Evolutionary conservation across 768 basidiomycete genomes (phyloP), one percentile per base, ranked within the genome.

Genomic region (Lactarius hengduanensis): DNA sequence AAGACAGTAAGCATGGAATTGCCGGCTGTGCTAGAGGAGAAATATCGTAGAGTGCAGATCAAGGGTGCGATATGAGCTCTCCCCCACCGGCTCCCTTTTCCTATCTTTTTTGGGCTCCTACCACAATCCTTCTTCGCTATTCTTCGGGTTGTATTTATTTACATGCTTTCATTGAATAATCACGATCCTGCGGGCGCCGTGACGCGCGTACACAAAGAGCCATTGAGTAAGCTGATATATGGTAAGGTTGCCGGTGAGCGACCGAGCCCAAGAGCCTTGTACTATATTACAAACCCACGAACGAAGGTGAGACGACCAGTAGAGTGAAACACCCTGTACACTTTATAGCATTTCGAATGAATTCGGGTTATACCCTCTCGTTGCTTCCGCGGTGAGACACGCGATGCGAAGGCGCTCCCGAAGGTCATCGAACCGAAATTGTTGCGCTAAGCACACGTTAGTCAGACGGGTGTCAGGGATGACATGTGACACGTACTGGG

Each of bases 31-130:
- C 86, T 88, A 74, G 91, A 92, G 72, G 85, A 87, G 72, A 94
- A 89, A 77, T 94, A 93, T 75, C 83, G 89, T 70, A 92, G 89
- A 76, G 87, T 97, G 66, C 86, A 86, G 73, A 93, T 98, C 77
- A 95, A 87, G 81, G 96, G 96, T 71, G 94, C 95, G 74, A 90
- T 96, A 78, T 95, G 81, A 80, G 62, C 70, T 59, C 70, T 59
- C 38, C 70, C 40, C 47, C 50, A 59, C 20, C 55, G 18, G 57
- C 45, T 59, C 65, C 50, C 57, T 61, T 9, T 62, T 62, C 50
- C 60, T 63, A 61, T 69, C 67, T 68, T 72, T 59, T 69, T 58
- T 66, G 61, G 73, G 38, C 59, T 40, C 30, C 28, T 30, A 30
- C 50, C 30, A 5, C 36, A 34, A 63, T 54, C n/a, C 34, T 26